A percentile compares a stretch with the other conserved stretches of the same genome.
phyloP scores from a whole-genome alignment of 345 rosid species.

The Camelina laxa region DNA sequence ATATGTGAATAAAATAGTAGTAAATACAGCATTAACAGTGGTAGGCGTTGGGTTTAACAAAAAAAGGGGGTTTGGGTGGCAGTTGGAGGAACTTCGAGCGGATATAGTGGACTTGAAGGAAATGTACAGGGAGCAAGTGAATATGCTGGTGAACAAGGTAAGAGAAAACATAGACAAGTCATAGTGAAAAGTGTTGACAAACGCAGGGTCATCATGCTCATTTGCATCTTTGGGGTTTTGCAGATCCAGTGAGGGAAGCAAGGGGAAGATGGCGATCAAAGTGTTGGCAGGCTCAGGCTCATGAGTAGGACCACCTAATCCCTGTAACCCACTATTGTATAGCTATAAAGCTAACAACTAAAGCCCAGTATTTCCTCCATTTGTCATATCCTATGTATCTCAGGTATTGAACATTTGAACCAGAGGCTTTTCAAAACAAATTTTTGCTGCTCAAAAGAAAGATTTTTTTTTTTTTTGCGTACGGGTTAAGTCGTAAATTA shows the following conservation, averaged over 20 bases:
- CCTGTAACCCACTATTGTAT: constrained; percentile 22
- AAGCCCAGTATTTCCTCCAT: not conserved
- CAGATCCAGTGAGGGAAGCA: constrained; percentile 44
- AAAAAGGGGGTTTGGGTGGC: constrained; percentile 41
- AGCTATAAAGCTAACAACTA: constrained; percentile 30
- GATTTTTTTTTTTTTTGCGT: not conserved
- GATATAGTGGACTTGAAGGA: constrained; percentile 98
- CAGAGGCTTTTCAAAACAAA: constrained; percentile 5
- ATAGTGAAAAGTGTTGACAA: not conserved
- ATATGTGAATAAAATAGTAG: not conserved
- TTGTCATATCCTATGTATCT: not conserved
- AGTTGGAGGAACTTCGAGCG: constrained; percentile 98
- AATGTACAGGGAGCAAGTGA: constrained; percentile 99
- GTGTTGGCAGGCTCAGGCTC: constrained; percentile 21
- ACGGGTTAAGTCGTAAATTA: constrained; percentile 28
- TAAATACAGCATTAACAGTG: constrained; percentile 9
- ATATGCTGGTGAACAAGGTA: constrained; percentile 98
- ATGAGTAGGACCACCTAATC: constrained; percentile 16
- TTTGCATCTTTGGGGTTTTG: constrained; percentile 14
- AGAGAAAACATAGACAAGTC: constrained; percentile 9
- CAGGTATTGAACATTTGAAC: not conserved
- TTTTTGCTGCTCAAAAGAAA: constrained; percentile 12
- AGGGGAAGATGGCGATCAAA: constrained; percentile 9
- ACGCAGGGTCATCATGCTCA: constrained; percentile 24
- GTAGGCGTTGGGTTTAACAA: constrained; percentile 10